Base-by-base conservation (phyloP, 768 basidiomycete genomes). In the Lactifluus volemus region DNA sequence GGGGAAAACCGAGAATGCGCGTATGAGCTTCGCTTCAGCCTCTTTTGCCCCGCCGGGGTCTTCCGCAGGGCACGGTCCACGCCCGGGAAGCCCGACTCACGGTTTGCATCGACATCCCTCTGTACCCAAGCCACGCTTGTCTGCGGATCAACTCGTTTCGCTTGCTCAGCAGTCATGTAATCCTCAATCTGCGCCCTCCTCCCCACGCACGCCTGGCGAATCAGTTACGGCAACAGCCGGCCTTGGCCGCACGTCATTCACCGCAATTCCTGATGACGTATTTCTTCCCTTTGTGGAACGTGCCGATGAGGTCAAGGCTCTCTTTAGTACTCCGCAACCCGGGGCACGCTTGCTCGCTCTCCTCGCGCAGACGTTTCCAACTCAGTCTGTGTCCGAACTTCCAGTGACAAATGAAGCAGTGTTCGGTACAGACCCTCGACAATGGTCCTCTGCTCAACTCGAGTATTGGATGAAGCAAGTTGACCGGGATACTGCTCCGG, bases 241-340 rank as follows among this genome's bases (percentile, higher is more conserved):
- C 21, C 56, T 65, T 47, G 51, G 60, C 0, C 82, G 81, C 4
- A 81, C 83, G 2, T 82, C 83, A 1, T 92, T 92, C 69, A 88
- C 87, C 0, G 83, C 83, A 0, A 79, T 93, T 1, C 87, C 88
- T 5, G 82, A 84, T 21, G 84, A 89, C 61, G 81, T 90, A 34
- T 86, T 84, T 66, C 82, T 97, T 14, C 93, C 93, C 1, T 97
- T 93, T 73, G 79, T 95, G 63, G 86, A 95, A 65, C 84, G 93
- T 19, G 81, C 90, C 0, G 73, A 76, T 0, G 93, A 97, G 68
- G 91, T 95, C 1, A 64, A 79, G 4, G 74, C 81, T 9, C 78
- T 97, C 32, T 81, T 94, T 59, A 57, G 49, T 17, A 76, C 79
- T 21, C 78, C 74, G 12, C 82, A 78, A 3, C 89, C 84, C 5